phyloP scores from a whole-genome alignment of 352 stramenopile species.

The Pythium myriotylum region DNA sequence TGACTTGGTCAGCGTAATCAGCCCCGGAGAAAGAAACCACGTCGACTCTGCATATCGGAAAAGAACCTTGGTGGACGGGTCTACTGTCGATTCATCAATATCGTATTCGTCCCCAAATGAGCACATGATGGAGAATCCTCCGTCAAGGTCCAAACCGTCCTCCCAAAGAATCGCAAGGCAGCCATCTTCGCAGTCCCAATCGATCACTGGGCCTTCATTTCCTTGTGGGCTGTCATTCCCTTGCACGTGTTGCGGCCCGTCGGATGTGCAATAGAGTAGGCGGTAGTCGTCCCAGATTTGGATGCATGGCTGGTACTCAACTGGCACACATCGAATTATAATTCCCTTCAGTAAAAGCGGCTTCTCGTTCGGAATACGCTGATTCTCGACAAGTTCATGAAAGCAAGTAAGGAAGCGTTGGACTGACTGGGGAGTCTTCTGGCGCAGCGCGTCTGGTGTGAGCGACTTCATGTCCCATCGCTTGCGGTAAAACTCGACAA shows the following conservation, averaged over 20 bases:
- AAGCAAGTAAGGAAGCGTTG: conserved; percentile 76
- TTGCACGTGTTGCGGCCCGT: not conserved
- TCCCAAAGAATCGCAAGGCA: conserved; percentile 85
- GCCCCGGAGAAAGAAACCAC: conserved; percentile 65
- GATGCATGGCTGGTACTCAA: conserved; percentile 76
- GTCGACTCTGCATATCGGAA: conserved; percentile 85
- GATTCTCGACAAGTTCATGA: conserved; percentile 52
- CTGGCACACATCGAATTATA: conserved; percentile 68
- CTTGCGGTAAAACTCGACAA: conserved; percentile 91
- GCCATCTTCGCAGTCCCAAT: conserved; percentile 82
- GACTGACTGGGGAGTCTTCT: conserved; percentile 79
- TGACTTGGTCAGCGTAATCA: conserved; percentile 74
- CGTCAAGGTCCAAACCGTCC: conserved; percentile 70
- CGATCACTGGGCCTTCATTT: conserved; percentile 43
- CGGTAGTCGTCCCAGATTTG: conserved; percentile 86
- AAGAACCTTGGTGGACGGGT: conserved; percentile 67
- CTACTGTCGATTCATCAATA: conserved; percentile 43
- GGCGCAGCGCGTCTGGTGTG: conserved; percentile 54
- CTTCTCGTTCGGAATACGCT: conserved; percentile 58
- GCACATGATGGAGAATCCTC: conserved; percentile 82
- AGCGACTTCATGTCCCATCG: conserved; percentile 77
- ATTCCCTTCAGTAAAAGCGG: conserved; percentile 79
- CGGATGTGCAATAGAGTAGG: conserved; percentile 65
- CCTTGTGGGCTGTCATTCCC: not conserved
- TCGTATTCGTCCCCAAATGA: conserved; percentile 84